Evolutionary conservation across 1,139 yeast species (phyloP).

Genomic region (Saccharomyces hybrid): DNA sequence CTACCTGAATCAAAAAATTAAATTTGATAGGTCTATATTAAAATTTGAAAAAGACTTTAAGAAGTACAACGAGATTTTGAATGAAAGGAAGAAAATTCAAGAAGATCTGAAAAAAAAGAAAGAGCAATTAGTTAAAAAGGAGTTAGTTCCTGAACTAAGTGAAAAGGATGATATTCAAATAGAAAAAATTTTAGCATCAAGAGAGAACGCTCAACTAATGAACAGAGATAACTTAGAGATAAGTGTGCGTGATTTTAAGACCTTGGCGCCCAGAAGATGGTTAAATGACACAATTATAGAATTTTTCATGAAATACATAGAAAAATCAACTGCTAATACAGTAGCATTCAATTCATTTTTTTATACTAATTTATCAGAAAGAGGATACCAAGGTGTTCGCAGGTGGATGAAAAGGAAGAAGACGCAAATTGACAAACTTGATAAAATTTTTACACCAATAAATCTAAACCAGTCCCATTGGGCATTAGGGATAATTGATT

Average conservation of each 20-base stretch:
- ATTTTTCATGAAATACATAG: constrained; percentile 60
- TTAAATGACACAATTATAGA: constrained; percentile 88
- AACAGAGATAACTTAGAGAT: constrained; percentile 53
- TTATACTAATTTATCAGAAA: constrained; percentile 57
- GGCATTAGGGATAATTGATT: constrained; percentile 81
- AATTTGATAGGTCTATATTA: constrained; percentile 19
- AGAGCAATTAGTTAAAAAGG: constrained; percentile 23
- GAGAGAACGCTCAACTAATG: constrained; percentile 33
- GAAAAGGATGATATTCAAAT: constrained; percentile 34
- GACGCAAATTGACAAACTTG: constrained; percentile 55
- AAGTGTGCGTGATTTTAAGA: constrained; percentile 56
- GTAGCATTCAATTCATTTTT: constrained; percentile 86
- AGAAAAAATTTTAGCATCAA: constrained; percentile 35
- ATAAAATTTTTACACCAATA: constrained; percentile 71
- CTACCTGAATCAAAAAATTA: constrained; percentile 21
- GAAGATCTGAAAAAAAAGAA: constrained; percentile 34
- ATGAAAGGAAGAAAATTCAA: constrained; percentile 37
- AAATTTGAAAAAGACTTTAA: constrained; percentile 35
- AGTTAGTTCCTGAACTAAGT: constrained; percentile 30
- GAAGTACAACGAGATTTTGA: constrained; percentile 37
- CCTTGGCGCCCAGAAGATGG: constrained; percentile 71
- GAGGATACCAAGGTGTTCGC: constrained; percentile 76
- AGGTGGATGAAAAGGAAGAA: constrained; percentile 88
- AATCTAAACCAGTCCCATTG: constrained; percentile 82
- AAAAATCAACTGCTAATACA: constrained; percentile 30